Evolutionary conservation across 1,284 basidiomycete species (phyloP).

Genomic region (Rhodotorula sp.): DNA sequence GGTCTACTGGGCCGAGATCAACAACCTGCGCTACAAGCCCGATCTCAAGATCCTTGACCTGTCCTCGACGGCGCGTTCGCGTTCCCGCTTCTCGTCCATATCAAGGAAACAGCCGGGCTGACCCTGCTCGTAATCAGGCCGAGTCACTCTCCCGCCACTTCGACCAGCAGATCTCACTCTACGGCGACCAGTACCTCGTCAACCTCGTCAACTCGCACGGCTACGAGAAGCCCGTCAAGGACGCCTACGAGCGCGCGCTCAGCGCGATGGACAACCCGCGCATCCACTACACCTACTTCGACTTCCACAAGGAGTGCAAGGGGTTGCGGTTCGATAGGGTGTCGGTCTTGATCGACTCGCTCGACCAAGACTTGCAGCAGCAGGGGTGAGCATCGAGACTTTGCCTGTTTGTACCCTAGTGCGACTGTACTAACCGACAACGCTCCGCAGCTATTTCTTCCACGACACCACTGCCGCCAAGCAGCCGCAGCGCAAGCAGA

Average conservation of each 20-base stretch:
- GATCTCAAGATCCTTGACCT: slow-evolving; percentile 95
- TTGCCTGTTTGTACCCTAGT: background rate
- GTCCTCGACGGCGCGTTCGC: slow-evolving; percentile 65
- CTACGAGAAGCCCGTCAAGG: slow-evolving; percentile 91
- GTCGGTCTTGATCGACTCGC: slow-evolving; percentile 71
- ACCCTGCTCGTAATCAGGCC: slow-evolving; percentile 53
- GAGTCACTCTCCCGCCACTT: slow-evolving; percentile 74
- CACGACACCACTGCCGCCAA: slow-evolving; percentile 53
- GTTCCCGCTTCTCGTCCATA: background rate
- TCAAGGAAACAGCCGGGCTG: too few species aligned
- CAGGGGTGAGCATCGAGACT: slow-evolving; percentile 61
- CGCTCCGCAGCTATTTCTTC: slow-evolving; percentile 66
- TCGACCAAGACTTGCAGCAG: slow-evolving; percentile 69
- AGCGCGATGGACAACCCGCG: slow-evolving; percentile 48
- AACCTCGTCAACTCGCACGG: slow-evolving; percentile 96
- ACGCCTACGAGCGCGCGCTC: slow-evolving; percentile 83
- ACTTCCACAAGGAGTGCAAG: slow-evolving; percentile 96
- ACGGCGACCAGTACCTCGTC: slow-evolving; percentile 79
- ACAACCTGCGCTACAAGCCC: slow-evolving; percentile 93
- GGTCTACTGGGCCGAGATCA: slow-evolving; percentile 95
- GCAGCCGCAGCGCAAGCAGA: slow-evolving; percentile 61
- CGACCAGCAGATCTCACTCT: slow-evolving; percentile 67
- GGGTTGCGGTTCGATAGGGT: slow-evolving; percentile 95
- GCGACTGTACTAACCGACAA: background rate
- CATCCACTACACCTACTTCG: slow-evolving; percentile 91